These are phyloP conservation scores for Penicillium griseofulvum DNA, from an alignment of 2,329 filamentous ascomycete genomes.

Conservation along the genomic window DNA sequence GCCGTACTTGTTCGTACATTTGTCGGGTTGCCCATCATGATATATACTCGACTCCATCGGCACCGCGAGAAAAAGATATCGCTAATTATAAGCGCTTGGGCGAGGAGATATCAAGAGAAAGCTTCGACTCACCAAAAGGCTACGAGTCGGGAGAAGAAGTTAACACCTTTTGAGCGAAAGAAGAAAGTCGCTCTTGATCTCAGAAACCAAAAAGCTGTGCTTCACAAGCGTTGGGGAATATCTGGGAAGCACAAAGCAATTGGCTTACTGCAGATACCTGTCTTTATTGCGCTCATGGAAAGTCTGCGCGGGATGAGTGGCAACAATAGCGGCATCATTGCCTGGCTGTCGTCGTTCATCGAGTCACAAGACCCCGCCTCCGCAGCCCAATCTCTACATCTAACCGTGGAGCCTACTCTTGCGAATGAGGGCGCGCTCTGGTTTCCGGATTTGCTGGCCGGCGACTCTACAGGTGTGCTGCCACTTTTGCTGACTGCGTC, in stretches of 20 bases:
- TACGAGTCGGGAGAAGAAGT: no score
- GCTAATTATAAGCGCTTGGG: slow-evolving; percentile 45
- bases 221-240: slow-evolving; percentile 39
- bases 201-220: slow-evolving; percentile 20
- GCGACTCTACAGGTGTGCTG: slow-evolving; percentile 53
- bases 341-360: slow-evolving; percentile 34
- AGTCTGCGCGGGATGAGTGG: slow-evolving; percentile 50
- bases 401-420: slow-evolving; percentile 49
- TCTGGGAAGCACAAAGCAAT: slow-evolving; percentile 33
- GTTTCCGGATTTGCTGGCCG: slow-evolving; percentile 56
- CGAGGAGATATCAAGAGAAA: slow-evolving; percentile 16
- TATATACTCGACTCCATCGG: slow-evolving; percentile 42
- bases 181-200: slow-evolving; percentile 17
- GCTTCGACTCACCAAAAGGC: fast-evolving
- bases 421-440: slow-evolving; percentile 59
- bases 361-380: slow-evolving; percentile 14
- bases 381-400: slow-evolving; percentile 22
- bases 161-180: slow-evolving; percentile 3
- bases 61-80: slow-evolving; percentile 43
- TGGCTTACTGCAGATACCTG: slow-evolving; percentile 43
- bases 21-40: slow-evolving; percentile 49
- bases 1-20: slow-evolving; percentile 52
- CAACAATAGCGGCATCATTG: slow-evolving; percentile 40
- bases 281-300: slow-evolving; percentile 50
- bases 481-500: slow-evolving; percentile 50